Percentiles rank a stretch among this genome's conserved stretches.
phyloP scores from a whole-genome alignment of 805 yeast species.

The Metschnikowia cubensis region DNA sequence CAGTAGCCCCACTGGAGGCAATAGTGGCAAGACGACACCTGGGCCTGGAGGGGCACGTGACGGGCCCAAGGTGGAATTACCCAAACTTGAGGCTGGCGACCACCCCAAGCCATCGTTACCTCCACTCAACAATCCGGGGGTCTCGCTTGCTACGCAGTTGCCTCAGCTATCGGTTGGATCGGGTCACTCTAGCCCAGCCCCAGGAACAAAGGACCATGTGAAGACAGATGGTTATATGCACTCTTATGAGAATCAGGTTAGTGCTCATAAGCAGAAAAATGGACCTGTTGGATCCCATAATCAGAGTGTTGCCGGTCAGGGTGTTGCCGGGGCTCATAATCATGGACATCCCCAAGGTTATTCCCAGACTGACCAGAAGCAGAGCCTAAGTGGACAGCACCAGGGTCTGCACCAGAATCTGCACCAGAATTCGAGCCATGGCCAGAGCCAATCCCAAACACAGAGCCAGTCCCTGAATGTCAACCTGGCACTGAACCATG shows the following conservation, averaged over 20 bases:
- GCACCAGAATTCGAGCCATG: background rate
- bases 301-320: no score
- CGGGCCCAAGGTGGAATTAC: background rate
- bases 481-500: background rate
- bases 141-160: conserved; percentile 13
- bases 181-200: background rate
- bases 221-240: no score
- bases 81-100: conserved; percentile 7
- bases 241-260: no score
- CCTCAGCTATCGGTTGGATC: conserved; percentile 22
- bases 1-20: background rate
- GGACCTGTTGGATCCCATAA: no score
- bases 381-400: background rate
- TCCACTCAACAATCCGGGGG: conserved; percentile 21
- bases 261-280: no score
- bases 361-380: background rate
- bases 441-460: background rate
- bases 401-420: background rate
- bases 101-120: conserved; percentile 17
- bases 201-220: no score
- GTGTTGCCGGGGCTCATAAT: no score
- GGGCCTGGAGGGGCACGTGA: background rate
- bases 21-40: background rate
- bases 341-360: no score
- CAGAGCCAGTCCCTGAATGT: background rate